Percentiles rank a stretch among this genome's conserved stretches.
Evolutionary conservation across 768 basidiomycete species (phyloP).

Genomic region (Xerocomellus amylosporus): DNA sequence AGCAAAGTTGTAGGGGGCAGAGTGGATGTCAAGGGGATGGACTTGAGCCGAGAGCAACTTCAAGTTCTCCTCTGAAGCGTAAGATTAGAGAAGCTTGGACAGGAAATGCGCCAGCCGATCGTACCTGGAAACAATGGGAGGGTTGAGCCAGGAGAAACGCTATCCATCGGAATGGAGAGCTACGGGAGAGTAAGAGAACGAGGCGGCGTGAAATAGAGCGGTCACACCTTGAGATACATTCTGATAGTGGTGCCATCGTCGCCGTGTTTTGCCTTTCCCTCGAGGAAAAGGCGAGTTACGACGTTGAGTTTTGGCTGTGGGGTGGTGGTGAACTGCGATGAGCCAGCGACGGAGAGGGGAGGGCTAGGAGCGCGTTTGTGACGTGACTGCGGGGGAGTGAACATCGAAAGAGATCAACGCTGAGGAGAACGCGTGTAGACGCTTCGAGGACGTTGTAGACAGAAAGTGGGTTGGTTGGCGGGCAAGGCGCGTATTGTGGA

Average conservation of each 20-base stretch:
- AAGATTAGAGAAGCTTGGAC: not conserved
- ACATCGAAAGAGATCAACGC: constrained; percentile 2
- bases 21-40: constrained; percentile 70
- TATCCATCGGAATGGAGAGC: constrained; percentile 69
- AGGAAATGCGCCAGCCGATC: constrained; percentile 6
- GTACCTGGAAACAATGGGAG: constrained; percentile 72
- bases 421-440: not conserved
- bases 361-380: constrained; percentile 32
- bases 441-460: constrained; percentile 10
- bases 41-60: constrained; percentile 71
- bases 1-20: constrained; percentile 74
- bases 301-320: constrained; percentile 56
- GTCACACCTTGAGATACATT: constrained; percentile 72
- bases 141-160: constrained; percentile 60
- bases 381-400: constrained; percentile 24
- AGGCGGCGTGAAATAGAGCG: not conserved
- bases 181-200: constrained; percentile 23
- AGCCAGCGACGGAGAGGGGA: constrained; percentile 31
- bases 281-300: constrained; percentile 70
- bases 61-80: constrained; percentile 66
- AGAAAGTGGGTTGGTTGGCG: constrained; percentile 11
- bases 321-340: constrained; percentile 45
- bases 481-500: constrained; percentile 15
- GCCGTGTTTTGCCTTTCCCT: constrained; percentile 66
- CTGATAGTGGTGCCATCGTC: constrained; percentile 64